Evolutionary conservation across 768 basidiomycete species (phyloP).

Genomic region (Boletus rufocinnamomeus): DNA sequence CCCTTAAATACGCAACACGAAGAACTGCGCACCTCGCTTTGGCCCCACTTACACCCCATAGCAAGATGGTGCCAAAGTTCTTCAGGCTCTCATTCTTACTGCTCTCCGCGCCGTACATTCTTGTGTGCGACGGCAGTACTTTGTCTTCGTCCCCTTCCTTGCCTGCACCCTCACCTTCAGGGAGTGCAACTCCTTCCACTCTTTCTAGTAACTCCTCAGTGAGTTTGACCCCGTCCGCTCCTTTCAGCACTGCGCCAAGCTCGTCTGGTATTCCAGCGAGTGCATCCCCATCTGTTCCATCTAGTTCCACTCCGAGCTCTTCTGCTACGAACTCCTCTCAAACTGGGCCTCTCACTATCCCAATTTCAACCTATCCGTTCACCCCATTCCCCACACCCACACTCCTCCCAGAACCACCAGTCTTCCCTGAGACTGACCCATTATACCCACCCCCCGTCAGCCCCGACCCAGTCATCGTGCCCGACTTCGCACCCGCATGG

Average conservation of each 20-base stretch:
- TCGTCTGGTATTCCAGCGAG: background rate
- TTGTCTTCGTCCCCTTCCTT: background rate
- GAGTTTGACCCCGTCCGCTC: slow-evolving; percentile 7
- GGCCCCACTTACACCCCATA: background rate
- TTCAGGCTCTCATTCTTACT: slow-evolving; percentile 19
- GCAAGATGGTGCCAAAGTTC: slow-evolving; percentile 22
- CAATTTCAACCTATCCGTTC: slow-evolving; percentile 49
- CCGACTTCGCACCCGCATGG: slow-evolving; percentile 58
- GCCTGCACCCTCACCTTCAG: background rate
- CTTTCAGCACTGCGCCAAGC: background rate
- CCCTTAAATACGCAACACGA: slow-evolving; percentile 3
- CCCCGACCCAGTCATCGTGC: slow-evolving; percentile 39
- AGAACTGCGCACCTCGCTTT: background rate
- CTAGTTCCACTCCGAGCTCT: slow-evolving; percentile 11
- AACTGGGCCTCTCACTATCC: slow-evolving; percentile 34
- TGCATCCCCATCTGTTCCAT: background rate
- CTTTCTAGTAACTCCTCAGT: background rate
- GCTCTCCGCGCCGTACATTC: slow-evolving; percentile 7
- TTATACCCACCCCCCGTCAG: slow-evolving; percentile 56
- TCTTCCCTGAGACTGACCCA: slow-evolving; percentile 59
- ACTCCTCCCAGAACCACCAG: slow-evolving; percentile 50
- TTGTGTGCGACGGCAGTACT: background rate
- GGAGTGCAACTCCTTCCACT: background rate
- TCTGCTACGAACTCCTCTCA: slow-evolving; percentile 11
- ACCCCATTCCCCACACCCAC: slow-evolving; percentile 63